Percentiles rank a stretch among this genome's conserved stretches.
Evolutionary conservation across 176 grass and related monocot species (phyloP).

Genomic region (Oryza glumipatula): DNA sequence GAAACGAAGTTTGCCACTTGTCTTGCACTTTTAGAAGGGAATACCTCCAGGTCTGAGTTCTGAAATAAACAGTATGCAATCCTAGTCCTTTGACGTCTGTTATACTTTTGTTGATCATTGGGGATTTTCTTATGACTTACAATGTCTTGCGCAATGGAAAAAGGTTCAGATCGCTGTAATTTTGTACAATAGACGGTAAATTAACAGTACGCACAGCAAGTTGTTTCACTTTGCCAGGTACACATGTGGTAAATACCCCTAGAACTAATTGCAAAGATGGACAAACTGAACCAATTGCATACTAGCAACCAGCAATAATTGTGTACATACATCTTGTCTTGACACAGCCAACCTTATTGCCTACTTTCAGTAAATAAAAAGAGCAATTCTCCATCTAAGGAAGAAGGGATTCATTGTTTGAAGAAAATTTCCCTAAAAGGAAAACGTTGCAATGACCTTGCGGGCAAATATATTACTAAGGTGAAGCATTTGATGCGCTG

Average conservation of each 20-base stretch:
- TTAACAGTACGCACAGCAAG: too few relatives aligned
- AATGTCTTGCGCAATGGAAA: too few relatives aligned
- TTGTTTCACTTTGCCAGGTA: too few relatives aligned
- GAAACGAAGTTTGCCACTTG: too few relatives aligned
- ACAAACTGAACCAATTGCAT: background rate
- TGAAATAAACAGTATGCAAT: too few relatives aligned
- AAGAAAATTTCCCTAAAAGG: conserved; percentile 17
- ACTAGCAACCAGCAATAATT: background rate
- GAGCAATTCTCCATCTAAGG: conserved; percentile 18
- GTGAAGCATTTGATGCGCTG: conserved; percentile 27
- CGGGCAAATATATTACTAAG: background rate
- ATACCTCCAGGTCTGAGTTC: too few relatives aligned
- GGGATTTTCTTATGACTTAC: too few relatives aligned
- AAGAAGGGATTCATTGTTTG: background rate
- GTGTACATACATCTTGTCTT: background rate
- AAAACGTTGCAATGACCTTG: background rate
- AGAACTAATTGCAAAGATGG: background rate
- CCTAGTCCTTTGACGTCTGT: too few relatives aligned
- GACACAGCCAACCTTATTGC: background rate
- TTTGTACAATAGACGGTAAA: too few relatives aligned
- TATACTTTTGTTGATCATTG: too few relatives aligned
- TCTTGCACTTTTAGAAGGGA: too few relatives aligned
- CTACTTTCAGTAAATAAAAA: conserved; percentile 23
- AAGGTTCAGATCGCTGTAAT: too few relatives aligned
- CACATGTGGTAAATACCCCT: background rate